Base-by-base conservation (phyloP, 768 basidiomycete species). In the Boletus barrowsii region DNA sequence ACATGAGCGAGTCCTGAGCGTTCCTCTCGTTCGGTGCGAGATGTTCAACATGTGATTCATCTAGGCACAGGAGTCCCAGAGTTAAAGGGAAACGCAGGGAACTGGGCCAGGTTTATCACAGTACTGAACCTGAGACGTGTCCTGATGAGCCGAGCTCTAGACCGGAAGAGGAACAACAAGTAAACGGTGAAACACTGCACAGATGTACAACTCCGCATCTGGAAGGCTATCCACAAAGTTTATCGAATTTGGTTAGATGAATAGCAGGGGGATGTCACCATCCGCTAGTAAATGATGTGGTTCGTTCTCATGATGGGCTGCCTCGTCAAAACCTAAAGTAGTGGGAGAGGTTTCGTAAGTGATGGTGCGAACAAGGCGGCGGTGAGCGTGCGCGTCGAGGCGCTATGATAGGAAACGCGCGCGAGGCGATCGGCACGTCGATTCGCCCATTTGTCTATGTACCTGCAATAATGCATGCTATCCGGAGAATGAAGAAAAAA, bases 161-260 rank as follows among this genome's bases (percentile, higher is more conserved):
- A 50, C 44, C 42, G 26, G 46, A 44, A 49, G 14, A 35, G 14
- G 10, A 35, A 35, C 33, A 29, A 29, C 9, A 26, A 29, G 26
- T 29, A 29, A 29, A 29, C 29, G 29, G 29, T 29, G 29, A 41
- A 39, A 35, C 33, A 48, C 30, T 24, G 55, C 33, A n/a, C 26
- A 18, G 30, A 51, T 51, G 44, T 20, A 9, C 49, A 63, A 43
- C 33, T 51, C 46, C 44, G 44, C 54, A 42, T 29, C 26, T 20
- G 36, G 26, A 46, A 11, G 18, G 26, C 9, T 30, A 48, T 48
- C 26, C 36, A 30, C 33, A 44, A 55, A 42, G 55, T 22, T 24
- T 36, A 26, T 54, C 51, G 2, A 1, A 65, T 68, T 53, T 68
- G 54, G 65, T 53, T 65, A 66, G 43, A 66, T 62, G 55, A 52